These are phyloP conservation scores for Albifimbria verrucaria DNA, from an alignment of 2,329 filamentous ascomycete genomes.

Conservation along the genomic window DNA sequence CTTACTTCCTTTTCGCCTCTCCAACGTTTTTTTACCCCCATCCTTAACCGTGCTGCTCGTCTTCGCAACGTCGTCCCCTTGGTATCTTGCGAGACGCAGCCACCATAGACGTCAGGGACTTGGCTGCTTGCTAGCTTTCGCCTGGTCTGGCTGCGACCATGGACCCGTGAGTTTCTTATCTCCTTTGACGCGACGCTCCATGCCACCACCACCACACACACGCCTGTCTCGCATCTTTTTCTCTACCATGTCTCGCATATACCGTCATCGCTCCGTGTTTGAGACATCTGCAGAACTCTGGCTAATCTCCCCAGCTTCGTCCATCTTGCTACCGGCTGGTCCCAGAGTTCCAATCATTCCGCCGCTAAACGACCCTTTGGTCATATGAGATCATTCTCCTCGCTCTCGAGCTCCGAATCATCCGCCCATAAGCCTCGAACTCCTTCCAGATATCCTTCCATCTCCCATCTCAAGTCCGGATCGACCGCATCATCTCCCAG, in stretches of 20 bases:
- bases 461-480: conserved; percentile 25
- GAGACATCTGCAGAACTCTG: not conserved
- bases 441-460: conserved; percentile 34
- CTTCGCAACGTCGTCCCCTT: not conserved
- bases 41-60: not conserved
- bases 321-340: not conserved
- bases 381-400: not conserved
- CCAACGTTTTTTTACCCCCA: too few relatives aligned
- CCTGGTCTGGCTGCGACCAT: not conserved
- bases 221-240: too few relatives aligned
- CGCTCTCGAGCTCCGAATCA: not conserved
- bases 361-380: not conserved
- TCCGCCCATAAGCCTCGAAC: conserved; percentile 31
- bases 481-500: conserved; percentile 32
- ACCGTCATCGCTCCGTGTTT: not conserved
- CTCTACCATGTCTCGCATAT: not conserved
- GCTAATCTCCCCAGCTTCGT: not conserved
- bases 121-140: too few relatives aligned
- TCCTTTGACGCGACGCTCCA: too few relatives aligned
- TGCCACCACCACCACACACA: too few relatives aligned
- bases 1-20: not conserved
- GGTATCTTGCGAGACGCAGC: too few relatives aligned
- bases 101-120: too few relatives aligned
- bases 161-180: not conserved
- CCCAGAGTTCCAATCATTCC: not conserved